Conservation (phyloP, 257 asterid species). For the Solanum piurae region DNA sequence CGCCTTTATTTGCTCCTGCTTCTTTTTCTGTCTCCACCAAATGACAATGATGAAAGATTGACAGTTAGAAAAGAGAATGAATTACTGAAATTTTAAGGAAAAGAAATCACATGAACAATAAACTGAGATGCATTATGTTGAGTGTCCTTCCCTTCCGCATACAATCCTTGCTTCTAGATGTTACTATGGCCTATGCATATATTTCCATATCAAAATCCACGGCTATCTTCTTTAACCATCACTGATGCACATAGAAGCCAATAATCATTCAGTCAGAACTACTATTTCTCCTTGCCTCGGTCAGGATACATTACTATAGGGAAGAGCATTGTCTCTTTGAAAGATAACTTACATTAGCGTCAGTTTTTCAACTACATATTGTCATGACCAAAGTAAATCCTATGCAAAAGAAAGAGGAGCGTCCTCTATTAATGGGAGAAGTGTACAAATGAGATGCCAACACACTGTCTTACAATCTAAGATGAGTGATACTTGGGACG, state of each 20-base stretch:
- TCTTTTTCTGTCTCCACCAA: constrained; percentile 85
- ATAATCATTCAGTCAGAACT: neutral
- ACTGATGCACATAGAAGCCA: neutral
- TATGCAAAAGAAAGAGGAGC: neutral
- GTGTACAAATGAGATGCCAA: neutral
- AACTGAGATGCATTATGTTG: neutral
- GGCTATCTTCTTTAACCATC: neutral
- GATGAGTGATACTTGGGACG: neutral
- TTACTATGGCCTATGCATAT: neutral
- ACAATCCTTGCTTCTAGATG: neutral
- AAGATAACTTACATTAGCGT: neutral
- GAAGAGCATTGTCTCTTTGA: neutral
- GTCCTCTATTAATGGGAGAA: neutral
- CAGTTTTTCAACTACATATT: neutral
- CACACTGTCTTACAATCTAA: neutral
- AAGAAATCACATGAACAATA: neutral
- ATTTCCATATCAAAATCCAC: neutral
- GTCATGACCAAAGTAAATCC: neutral
- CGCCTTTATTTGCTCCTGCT: constrained; percentile 57
- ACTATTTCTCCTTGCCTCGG: neutral
- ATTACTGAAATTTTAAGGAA: neutral
- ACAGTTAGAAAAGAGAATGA: constrained; percentile 2
- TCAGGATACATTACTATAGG: neutral
- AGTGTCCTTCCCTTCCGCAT: neutral
- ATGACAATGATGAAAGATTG: neutral